Conservation (phyloP, 2,329 filamentous ascomycete genomes). For the Cladophialophora carrionii region DNA sequence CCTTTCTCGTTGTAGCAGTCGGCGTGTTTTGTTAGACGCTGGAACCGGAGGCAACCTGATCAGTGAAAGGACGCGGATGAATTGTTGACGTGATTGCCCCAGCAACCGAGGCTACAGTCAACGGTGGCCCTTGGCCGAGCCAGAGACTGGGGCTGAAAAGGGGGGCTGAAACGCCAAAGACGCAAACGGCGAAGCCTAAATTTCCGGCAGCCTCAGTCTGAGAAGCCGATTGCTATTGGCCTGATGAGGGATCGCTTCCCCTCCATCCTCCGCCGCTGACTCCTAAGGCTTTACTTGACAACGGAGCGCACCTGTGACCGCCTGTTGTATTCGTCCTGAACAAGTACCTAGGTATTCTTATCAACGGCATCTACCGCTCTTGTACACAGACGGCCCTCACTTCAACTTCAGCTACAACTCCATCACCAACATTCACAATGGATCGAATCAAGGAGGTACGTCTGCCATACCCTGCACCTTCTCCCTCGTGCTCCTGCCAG, state of each 20-base stretch:
- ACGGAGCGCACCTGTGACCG: constrained; percentile 27
- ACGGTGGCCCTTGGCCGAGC: constrained; percentile 1
- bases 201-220: constrained; percentile 18
- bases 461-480: constrained; percentile 44
- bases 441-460: constrained; percentile 89
- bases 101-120: constrained; percentile 17
- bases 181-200: constrained; percentile 24
- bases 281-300: constrained; percentile 9
- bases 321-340: constrained; percentile 24
- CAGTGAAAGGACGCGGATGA: not conserved
- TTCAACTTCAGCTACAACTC: not conserved
- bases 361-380: constrained; percentile 1
- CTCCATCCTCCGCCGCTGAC: constrained; percentile 24
- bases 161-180: constrained; percentile 19
- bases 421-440: constrained; percentile 58
- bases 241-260: constrained; percentile 15
- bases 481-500: constrained; percentile 41
- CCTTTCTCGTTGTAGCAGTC: constrained; percentile 6
- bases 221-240: constrained; percentile 21
- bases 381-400: constrained; percentile 4
- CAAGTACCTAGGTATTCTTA: constrained; percentile 19
- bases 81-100: constrained; percentile 42
- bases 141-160: not conserved
- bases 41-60: not conserved
- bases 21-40: not conserved